A percentile compares a stretch with the other conserved stretches of the same genome.
These are phyloP conservation scores for Ustilago lituana DNA, from an alignment of 1,284 basidiomycete species.

Conservation along the genomic window DNA sequence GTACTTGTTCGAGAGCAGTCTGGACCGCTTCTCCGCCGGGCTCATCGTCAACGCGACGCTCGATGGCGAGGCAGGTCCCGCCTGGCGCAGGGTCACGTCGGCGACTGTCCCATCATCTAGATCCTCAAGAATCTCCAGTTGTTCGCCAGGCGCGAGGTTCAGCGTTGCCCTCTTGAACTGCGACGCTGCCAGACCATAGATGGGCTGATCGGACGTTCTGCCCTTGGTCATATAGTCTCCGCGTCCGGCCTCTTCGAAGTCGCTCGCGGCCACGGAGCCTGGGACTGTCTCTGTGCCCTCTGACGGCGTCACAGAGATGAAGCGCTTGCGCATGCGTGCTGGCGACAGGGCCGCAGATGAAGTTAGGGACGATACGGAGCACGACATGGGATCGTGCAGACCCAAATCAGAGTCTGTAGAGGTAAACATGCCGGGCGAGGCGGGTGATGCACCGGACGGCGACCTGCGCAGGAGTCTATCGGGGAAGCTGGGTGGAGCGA, in stretches of 20 bases:
- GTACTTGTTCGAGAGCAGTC: constrained; percentile 31
- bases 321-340: constrained; percentile 12
- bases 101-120: constrained; percentile 8
- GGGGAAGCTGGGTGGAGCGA: constrained; percentile 20
- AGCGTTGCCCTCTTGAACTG: constrained; percentile 36
- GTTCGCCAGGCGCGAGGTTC: constrained; percentile 19
- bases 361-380: constrained; percentile 23
- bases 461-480: neutral
- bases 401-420: constrained; percentile 38
- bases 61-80: constrained; percentile 1
- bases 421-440: constrained; percentile 30
- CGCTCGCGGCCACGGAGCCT: constrained; percentile 36
- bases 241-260: constrained; percentile 29
- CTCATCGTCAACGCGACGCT: constrained; percentile 11
- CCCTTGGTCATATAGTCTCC: constrained; percentile 43
- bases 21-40: constrained; percentile 34
- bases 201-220: constrained; percentile 1
- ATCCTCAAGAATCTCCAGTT: constrained; percentile 12
- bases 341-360: constrained; percentile 24
- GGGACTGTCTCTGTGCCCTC: constrained; percentile 48
- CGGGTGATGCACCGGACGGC: constrained; percentile 5
- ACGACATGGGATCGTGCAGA: constrained; percentile 25
- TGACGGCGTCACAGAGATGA: constrained; percentile 28
- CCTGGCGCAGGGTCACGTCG: constrained; percentile 15
- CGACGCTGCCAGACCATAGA: constrained; percentile 23